A percentile compares a stretch with the other conserved stretches of the same genome.
Evolutionary conservation across 768 basidiomycete species (phyloP).

Genomic region (Amanita inopinata): DNA sequence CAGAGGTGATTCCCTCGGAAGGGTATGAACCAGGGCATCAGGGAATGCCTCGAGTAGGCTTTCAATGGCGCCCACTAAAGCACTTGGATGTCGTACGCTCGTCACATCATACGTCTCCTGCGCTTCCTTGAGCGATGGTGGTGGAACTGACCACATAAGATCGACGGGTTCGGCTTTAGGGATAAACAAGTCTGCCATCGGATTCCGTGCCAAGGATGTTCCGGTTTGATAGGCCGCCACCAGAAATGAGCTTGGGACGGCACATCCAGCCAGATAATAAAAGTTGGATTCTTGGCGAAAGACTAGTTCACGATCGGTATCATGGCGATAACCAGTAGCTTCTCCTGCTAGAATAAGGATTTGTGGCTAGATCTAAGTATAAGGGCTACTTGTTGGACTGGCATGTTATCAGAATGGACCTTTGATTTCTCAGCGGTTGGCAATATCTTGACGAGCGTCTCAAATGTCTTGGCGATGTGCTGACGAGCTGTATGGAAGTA

Average conservation of each 20-base stretch:
- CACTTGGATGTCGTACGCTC: constrained; percentile 37
- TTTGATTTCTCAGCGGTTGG: constrained; percentile 40
- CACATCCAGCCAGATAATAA: constrained; percentile 77
- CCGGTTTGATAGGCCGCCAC: constrained; percentile 48
- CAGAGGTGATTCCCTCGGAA: constrained; percentile 41
- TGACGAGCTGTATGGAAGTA: constrained; percentile 29
- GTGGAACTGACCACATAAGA: constrained; percentile 85
- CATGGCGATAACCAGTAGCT: constrained; percentile 55
- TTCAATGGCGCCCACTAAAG: constrained; percentile 36
- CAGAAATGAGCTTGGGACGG: constrained; percentile 60
- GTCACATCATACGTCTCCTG: constrained; percentile 48
- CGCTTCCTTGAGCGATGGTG: constrained; percentile 51
- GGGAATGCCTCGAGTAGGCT: constrained; percentile 38
- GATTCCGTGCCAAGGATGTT: constrained; percentile 29
- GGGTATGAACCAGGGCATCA: constrained; percentile 54
- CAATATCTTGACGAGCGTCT: constrained; percentile 38
- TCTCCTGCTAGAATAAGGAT: constrained; percentile 61
- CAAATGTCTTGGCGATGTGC: constrained; percentile 45
- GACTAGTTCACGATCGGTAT: constrained; percentile 75
- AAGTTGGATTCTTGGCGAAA: constrained; percentile 79
- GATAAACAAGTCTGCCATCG: constrained; percentile 62
- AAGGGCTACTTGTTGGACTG: not conserved
- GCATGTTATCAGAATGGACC: constrained; percentile 26
- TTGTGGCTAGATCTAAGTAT: constrained; percentile 41
- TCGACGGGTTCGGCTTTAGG: constrained; percentile 65